These are phyloP conservation scores for Telfairia occidentalis DNA, from an alignment of 331 rosid species.

Conservation along the genomic window DNA sequence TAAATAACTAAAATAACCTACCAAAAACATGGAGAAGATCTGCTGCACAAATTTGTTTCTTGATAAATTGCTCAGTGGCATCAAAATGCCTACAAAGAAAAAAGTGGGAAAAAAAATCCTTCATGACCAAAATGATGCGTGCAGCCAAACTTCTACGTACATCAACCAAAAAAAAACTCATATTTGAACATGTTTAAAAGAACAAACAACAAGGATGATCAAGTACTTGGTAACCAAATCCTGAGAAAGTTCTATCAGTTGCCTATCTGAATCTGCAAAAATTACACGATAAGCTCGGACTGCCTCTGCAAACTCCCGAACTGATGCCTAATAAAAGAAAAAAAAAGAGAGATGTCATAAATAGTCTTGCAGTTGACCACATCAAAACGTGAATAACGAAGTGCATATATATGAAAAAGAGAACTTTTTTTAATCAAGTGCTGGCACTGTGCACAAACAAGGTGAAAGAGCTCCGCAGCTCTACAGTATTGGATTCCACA, in stretches of 20 bases:
- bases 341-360: background rate
- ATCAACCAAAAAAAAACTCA: conserved; percentile 6
- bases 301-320: conserved; percentile 79
- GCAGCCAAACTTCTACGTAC: background rate
- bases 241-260: conserved; percentile 54
- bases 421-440: background rate
- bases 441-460: background rate
- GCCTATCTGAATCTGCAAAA: conserved; percentile 78
- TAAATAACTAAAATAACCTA: conserved; percentile 29
- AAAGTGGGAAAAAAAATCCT: background rate
- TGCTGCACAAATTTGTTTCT: conserved; percentile 37
- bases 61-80: conserved; percentile 40
- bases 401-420: background rate
- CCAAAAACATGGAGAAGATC: conserved; percentile 51
- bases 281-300: conserved; percentile 67
- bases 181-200: background rate
- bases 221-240: conserved; percentile 50
- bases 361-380: background rate
- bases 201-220: background rate
- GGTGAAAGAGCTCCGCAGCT: background rate
- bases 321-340: conserved; percentile 34
- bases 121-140: background rate
- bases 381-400: background rate
- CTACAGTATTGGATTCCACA: background rate
- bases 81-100: conserved; percentile 46